Percentiles rank a stretch among this genome's conserved stretches.
Conservation (phyloP, 495 filamentous ascomycete species). For the Talaromyces wortmannii region DNA sequence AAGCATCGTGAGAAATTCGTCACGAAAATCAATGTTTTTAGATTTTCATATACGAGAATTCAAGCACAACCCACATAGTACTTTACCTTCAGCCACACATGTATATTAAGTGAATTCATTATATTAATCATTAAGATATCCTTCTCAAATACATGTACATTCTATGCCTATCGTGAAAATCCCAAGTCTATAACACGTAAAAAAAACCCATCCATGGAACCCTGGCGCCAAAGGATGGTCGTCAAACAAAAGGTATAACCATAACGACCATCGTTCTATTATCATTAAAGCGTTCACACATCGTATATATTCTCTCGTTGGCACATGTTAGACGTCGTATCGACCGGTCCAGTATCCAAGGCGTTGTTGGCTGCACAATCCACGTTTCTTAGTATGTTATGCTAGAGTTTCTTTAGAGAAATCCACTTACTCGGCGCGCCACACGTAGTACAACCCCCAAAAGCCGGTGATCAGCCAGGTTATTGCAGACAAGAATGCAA, state of each 20-base stretch:
- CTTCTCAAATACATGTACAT: background rate
- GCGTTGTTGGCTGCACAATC: background rate
- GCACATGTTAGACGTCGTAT: background rate
- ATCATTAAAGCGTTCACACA: no score
- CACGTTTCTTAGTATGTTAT: background rate
- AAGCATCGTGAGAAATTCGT: no score
- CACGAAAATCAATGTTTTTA: no score
- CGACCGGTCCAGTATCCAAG: background rate
- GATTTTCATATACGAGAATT: no score
- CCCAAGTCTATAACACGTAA: background rate
- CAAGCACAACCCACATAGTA: no score
- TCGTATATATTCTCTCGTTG: background rate
- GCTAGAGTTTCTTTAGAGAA: background rate
- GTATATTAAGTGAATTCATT: background rate
- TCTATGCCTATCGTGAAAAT: background rate
- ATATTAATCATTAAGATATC: background rate
- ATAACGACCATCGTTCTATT: no score
- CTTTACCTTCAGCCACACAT: no score
- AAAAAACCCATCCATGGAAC: no score
- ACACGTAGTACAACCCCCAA: slow-evolving; percentile 16
- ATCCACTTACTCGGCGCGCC: slow-evolving; percentile 3
- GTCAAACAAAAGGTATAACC: no score
- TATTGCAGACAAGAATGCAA: slow-evolving; percentile 58
- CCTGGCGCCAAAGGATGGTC: no score
- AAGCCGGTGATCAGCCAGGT: slow-evolving; percentile 57